A percentile compares a stretch with the other conserved stretches of the same genome.
phyloP scores from a whole-genome alignment of 2,329 filamentous ascomycete genomes.

The Phoma sp. region DNA sequence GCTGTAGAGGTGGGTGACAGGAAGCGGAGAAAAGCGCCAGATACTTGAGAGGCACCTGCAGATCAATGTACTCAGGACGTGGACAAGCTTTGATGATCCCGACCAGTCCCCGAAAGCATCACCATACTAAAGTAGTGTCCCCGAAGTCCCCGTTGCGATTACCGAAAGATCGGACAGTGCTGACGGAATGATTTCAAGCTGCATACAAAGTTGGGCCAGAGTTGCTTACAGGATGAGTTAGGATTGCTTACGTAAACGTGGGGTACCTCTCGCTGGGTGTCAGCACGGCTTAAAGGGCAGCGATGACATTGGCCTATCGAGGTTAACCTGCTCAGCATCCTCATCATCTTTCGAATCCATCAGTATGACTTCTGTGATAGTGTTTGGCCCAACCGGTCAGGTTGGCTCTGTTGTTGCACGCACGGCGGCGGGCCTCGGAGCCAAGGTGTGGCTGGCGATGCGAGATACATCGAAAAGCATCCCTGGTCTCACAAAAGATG shows the following conservation, averaged over 20 bases:
- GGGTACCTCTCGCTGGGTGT: background rate
- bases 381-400: constrained; percentile 59
- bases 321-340: too few species aligned
- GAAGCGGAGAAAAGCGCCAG: too few species aligned
- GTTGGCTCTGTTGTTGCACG: constrained; percentile 52
- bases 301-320: background rate
- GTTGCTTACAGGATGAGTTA: background rate
- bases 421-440: constrained; percentile 49
- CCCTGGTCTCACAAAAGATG: constrained; percentile 36
- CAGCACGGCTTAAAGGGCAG: background rate
- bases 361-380: constrained; percentile 42
- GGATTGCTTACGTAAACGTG: background rate
- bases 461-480: constrained; percentile 54
- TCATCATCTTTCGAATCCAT: background rate
- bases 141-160: background rate
- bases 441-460: constrained; percentile 57
- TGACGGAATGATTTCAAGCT: too few species aligned
- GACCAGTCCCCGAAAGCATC: background rate
- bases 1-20: too few species aligned
- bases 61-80: too few species aligned
- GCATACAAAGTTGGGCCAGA: too few species aligned
- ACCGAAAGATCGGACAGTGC: background rate
- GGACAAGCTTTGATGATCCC: background rate
- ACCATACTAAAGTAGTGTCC: background rate
- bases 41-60: too few species aligned